Conservation (phyloP, 2,329 filamentous ascomycete genomes). For the Triangularia setosa region DNA sequence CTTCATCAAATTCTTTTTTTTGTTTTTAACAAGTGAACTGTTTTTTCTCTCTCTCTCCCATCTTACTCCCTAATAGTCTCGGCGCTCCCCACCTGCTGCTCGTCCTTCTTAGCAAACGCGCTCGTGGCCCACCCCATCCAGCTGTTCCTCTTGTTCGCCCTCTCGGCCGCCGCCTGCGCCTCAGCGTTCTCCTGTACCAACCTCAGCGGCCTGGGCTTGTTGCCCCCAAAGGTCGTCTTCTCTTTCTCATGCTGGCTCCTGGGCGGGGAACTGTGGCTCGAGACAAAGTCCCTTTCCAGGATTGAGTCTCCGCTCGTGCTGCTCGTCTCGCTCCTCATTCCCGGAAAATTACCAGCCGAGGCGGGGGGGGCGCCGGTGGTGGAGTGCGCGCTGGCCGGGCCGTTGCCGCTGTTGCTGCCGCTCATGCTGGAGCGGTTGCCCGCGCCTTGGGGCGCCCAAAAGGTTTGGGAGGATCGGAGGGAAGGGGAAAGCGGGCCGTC, state of each 20-base stretch:
- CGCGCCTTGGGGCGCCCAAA: slow-evolving; percentile 48
- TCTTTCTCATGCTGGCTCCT: slow-evolving; percentile 49
- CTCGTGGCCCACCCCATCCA: slow-evolving; percentile 57
- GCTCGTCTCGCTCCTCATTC: slow-evolving; percentile 62
- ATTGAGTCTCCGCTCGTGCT: slow-evolving; percentile 66
- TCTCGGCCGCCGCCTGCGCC: slow-evolving; percentile 39
- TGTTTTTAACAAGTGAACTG: not conserved
- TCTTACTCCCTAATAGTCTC: slow-evolving; percentile 29
- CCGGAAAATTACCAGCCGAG: slow-evolving; percentile 63
- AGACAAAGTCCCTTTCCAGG: slow-evolving; percentile 48
- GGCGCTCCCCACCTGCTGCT: slow-evolving; percentile 13
- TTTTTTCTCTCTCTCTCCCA: slow-evolving; percentile 22
- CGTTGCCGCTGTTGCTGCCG: slow-evolving; percentile 41
- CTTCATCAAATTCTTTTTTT: not conserved
- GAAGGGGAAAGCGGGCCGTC: slow-evolving; percentile 60
- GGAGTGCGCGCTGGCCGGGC: slow-evolving; percentile 38
- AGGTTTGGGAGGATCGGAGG: slow-evolving; percentile 58
- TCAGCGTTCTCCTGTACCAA: slow-evolving; percentile 76
- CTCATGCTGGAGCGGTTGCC: slow-evolving; percentile 45
- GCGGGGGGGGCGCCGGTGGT: slow-evolving; percentile 35
- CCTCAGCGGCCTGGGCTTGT: slow-evolving; percentile 78
- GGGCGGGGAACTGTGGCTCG: slow-evolving; percentile 47
- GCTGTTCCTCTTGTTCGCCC: slow-evolving; percentile 56
- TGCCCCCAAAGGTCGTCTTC: slow-evolving; percentile 58
- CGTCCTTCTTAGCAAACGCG: slow-evolving; percentile 48